phyloP scores from a whole-genome alignment of 1,284 basidiomycete species.

The Moesziomyces sp. region DNA sequence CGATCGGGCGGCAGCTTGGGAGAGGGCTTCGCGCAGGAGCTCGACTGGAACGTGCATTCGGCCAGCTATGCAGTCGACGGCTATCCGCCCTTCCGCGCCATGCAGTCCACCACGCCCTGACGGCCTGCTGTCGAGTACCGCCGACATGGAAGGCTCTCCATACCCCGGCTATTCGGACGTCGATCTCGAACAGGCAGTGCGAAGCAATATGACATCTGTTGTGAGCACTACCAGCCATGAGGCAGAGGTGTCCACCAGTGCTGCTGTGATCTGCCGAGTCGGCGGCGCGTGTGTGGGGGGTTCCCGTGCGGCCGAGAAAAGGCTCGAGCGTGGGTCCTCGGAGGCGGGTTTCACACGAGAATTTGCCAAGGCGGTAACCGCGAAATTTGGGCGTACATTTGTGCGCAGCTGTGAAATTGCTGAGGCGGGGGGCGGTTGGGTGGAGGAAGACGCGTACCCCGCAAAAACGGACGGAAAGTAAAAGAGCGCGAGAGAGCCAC shows the following conservation, averaged over 20 bases:
- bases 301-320: background rate
- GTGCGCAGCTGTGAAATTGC: too few relatives aligned
- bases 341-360: background rate
- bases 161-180: too few relatives aligned
- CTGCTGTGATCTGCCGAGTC: background rate
- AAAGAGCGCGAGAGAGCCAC: background rate
- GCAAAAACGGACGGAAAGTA: background rate
- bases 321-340: too few relatives aligned
- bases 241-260: background rate
- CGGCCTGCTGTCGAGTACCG: background rate
- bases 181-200: background rate
- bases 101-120: background rate
- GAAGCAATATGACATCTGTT: background rate
- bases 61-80: background rate
- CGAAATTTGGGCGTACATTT: background rate
- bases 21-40: constrained; percentile 14
- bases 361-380: background rate
- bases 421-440: too few relatives aligned
- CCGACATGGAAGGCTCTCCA: background rate
- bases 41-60: constrained; percentile 23
- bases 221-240: background rate
- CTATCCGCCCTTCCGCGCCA: background rate
- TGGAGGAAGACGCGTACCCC: background rate
- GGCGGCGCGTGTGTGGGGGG: background rate
- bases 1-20: background rate